Base-by-base conservation (phyloP, 148 eudicot genomes). In the Camellia sinensis region DNA sequence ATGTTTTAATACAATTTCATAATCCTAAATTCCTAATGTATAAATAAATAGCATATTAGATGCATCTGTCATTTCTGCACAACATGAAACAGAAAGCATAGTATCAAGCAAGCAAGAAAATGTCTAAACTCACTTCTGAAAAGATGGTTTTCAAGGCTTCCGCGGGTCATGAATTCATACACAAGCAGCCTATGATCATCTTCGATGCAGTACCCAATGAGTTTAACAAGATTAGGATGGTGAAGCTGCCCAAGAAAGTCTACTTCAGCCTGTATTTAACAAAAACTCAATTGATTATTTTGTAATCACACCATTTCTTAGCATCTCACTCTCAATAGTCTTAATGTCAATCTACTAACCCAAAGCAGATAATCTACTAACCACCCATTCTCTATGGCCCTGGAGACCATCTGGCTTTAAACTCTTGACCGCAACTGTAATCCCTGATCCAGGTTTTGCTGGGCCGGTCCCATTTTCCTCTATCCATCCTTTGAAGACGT, bases 301-400 rank as follows among this genome's bases (percentile, higher is more conserved):
- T 15, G 37, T 80, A 48, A 7, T 53, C 53, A 76, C 64, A 74
- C 41, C 77, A 76, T 75, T 78, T 80, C 1, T 82, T 50, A 60
- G 9, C 70, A 68, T 59, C 57, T 43, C 75, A 79, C 52, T 6
- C 53, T 45, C 72, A n/a, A 50, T 50, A 45, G 69, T n/a, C 62
- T 76, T 46, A 56, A 69, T 80, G 81, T 74, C 43, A 76, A 71
- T 57, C 83, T 71, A 83, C 84, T 76, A 82, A 79, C 87, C 80
- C 81, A 75, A 68, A 63, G 57, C 74, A 83, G 71, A 81, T 78
- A 79, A 62, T 72, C 61, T 82, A 92, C 97, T 93, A 87, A 93
- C 99, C 99, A 96, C 95, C 99, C 99, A 96, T 91, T 96, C 99
- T 92, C 99, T 89, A 76, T 96, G 99, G 61, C 98, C 99, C 86